phyloP scores from a whole-genome alignment of 1,284 basidiomycete genomes.

The Ustanciosporium gigantosporum region DNA sequence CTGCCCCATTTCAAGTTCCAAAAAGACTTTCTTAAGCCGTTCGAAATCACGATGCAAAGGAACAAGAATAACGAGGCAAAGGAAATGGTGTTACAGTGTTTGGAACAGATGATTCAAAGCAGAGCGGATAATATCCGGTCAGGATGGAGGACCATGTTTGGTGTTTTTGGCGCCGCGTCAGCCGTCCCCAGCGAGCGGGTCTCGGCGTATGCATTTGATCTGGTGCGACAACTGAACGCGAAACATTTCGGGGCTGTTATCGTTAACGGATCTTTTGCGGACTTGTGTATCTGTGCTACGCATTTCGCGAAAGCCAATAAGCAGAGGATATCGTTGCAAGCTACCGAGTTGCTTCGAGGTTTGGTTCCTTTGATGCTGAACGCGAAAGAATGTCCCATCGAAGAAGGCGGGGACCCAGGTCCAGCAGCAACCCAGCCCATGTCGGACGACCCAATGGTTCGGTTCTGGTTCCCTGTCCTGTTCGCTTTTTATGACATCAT shows the following conservation, averaged over 20 bases:
- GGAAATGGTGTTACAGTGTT: conserved; percentile 97
- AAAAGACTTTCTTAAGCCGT: conserved; percentile 97
- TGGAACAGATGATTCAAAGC: conserved; percentile 98
- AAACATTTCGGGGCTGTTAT: conserved; percentile 91
- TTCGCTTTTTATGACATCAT: conserved; percentile 99
- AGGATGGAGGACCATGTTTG: conserved; percentile 99
- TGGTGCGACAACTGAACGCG: conserved; percentile 86
- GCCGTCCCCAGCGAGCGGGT: conserved; percentile 93
- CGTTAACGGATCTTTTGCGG: conserved; percentile 89
- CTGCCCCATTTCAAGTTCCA: conserved; percentile 98
- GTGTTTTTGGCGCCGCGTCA: conserved; percentile 93
- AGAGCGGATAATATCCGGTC: conserved; percentile 93
- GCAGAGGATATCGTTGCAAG: conserved; percentile 94
- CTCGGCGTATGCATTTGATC: conserved; percentile 90
- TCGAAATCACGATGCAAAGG: conserved; percentile 96
- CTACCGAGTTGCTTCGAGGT: conserved; percentile 92
- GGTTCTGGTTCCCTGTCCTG: conserved; percentile 92
- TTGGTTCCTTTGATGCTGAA: conserved; percentile 79
- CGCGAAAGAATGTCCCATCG: conserved; percentile 45
- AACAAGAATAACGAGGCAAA: conserved; percentile 92
- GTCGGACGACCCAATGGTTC: conserved; percentile 50
- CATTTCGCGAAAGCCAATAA: conserved; percentile 99
- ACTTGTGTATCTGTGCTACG: conserved; percentile 93
- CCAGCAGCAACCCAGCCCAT: conserved; percentile 41
- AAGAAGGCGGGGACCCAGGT: conserved; percentile 39